Conservation (phyloP, 2,329 filamentous ascomycete species). For the Blastomyces emzantsi region DNA sequence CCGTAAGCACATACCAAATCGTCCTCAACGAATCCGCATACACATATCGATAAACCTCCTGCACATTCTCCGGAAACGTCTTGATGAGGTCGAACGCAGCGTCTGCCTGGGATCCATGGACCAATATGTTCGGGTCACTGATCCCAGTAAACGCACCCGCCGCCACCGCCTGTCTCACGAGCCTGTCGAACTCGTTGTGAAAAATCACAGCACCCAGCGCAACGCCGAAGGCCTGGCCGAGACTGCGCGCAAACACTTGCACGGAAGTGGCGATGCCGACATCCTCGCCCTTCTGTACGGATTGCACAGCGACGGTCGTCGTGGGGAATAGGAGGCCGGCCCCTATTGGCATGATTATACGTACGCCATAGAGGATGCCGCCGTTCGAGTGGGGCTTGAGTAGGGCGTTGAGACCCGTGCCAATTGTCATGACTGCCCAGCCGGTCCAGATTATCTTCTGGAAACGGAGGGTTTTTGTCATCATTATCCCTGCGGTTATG, state of each 20-base stretch:
- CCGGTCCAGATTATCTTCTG: constrained; percentile 9
- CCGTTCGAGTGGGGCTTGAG: constrained; percentile 5
- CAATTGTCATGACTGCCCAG: constrained; percentile 14
- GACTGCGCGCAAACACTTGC: constrained; percentile 6
- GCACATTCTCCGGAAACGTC: constrained; percentile 3
- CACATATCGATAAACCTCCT: constrained; percentile 3
- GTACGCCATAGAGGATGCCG: constrained; percentile 7
- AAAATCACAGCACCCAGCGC: constrained; percentile 7
- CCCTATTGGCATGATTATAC: constrained; percentile 7
- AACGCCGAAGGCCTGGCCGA: constrained; percentile 8
- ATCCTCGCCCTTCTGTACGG: constrained; percentile 3
- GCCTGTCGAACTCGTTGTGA: constrained; percentile 6
- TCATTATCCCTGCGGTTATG: constrained; percentile 3
- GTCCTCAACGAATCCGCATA: constrained; percentile 9
- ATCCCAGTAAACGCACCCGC: background rate
- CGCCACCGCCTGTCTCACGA: background rate
- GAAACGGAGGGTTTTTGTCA: constrained; percentile 7
- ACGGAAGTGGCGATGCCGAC: constrained; percentile 10
- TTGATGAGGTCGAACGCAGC: constrained; percentile 3
- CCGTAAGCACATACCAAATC: constrained; percentile 9
- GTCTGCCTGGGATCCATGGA: background rate
- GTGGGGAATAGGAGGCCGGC: constrained; percentile 8
- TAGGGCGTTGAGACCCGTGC: constrained; percentile 6
- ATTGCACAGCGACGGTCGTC: background rate
- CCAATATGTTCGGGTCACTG: background rate